Evolutionary conservation across 257 asterid species (phyloP), one percentile per base, ranked within the genome.

Genomic region (Solanum chaucha): DNA sequence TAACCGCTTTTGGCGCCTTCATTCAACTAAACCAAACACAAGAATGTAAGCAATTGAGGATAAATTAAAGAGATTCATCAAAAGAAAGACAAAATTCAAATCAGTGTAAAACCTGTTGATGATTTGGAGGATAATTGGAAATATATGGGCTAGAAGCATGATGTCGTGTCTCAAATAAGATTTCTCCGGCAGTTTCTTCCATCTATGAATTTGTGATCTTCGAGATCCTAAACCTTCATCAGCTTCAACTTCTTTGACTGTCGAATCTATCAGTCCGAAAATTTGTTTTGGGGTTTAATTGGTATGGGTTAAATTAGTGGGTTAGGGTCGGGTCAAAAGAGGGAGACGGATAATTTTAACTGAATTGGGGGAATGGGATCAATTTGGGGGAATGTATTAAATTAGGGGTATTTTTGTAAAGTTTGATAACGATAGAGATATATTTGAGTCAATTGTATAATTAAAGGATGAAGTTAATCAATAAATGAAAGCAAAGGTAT

Each of bases 111-210:
- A 94, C 98, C 95, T 91, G 94, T 61, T 88, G 95, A 85, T 68
- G 80, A 86, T 89, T 88, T 83, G 98, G 98, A 83, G 98, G 99
- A 86, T 95, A 94, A 92, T 94, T 93, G 87, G 98, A 91, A 32
- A 89, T 72, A 90, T 89, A 93, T 87, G 95, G 97, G 70, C 93
- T 89, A 65, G 98, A 93, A 89, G 98, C 97, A 90, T 95, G 99
- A 68, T 90, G 95, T 64, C 95, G 94, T 86, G 96, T 90, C 92
- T 93, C 98, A 86, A 93, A 93, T 19, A 94, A 91, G 40, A 92
- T 88, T 89, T 93, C 94, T 46, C 88, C 84, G 4, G 78, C 87
- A 20, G 90, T 84, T 88, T 89, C 94, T 90, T 88, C 93, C 98
- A 94, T 93, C 58, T 71, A 22, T 77, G 13, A 61, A 38, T 26